These are phyloP conservation scores for Stagonosporopsis cucurbitacearum DNA, from an alignment of 2,329 filamentous ascomycete genomes.

Conservation along the genomic window DNA sequence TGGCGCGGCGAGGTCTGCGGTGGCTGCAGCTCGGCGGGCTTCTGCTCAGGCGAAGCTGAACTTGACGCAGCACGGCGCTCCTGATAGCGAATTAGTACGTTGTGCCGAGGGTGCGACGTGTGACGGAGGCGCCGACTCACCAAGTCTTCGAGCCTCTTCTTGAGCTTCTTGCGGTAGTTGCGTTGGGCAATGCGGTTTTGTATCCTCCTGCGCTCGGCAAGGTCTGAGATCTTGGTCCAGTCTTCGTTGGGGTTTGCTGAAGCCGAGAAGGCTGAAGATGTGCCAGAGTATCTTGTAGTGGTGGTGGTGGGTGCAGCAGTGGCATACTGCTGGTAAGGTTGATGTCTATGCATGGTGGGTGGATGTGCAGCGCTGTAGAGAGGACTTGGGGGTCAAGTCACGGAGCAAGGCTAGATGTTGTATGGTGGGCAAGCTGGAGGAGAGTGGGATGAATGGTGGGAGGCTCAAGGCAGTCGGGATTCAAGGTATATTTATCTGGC, in stretches of 20 bases:
- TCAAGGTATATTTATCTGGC: slow-evolving; percentile 41
- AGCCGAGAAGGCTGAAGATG: slow-evolving; percentile 92
- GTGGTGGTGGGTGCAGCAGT: slow-evolving; percentile 49
- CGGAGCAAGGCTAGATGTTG: slow-evolving; percentile 24
- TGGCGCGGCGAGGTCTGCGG: slow-evolving; percentile 46
- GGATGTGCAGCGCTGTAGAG: slow-evolving; percentile 12
- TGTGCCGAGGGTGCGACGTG: slow-evolving; percentile 18
- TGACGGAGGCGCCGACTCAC: slow-evolving; percentile 25
- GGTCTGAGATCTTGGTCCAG: slow-evolving; percentile 98
- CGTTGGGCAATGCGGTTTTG: slow-evolving; percentile 98
- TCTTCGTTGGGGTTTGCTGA: slow-evolving; percentile 96
- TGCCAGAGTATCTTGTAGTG: slow-evolving; percentile 71
- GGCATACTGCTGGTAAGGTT: slow-evolving; percentile 53
- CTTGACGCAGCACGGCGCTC: slow-evolving; percentile 76
- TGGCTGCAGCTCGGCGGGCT: slow-evolving; percentile 60
- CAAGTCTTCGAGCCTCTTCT: slow-evolving; percentile 85
- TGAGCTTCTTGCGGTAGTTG: slow-evolving; percentile 96
- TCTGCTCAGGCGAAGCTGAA: slow-evolving; percentile 65
- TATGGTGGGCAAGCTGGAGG: slow-evolving; percentile 22
- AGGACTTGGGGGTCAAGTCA: slow-evolving; percentile 6
- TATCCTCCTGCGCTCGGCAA: slow-evolving; percentile 90
- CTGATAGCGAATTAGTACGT: slow-evolving; percentile 29
- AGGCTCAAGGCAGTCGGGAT: slow-evolving; percentile 35
- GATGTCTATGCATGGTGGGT: slow-evolving; percentile 54
- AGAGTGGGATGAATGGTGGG: slow-evolving; percentile 27